These are phyloP conservation scores for Trichoderma breve DNA, from an alignment of 2,329 filamentous ascomycete genomes.

Conservation along the genomic window DNA sequence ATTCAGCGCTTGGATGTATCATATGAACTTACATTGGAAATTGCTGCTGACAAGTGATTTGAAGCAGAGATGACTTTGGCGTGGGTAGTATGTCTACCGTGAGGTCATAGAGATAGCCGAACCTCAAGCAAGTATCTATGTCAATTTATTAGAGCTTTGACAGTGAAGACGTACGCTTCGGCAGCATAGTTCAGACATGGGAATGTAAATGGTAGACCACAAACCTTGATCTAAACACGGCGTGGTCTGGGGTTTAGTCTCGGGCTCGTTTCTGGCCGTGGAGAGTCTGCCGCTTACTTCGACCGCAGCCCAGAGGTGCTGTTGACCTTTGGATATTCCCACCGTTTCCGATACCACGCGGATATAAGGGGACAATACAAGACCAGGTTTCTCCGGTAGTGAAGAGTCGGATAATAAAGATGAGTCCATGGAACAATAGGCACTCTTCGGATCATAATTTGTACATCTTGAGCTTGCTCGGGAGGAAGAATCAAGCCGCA, in stretches of 20 bases:
- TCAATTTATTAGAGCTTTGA: not conserved
- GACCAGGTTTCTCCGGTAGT: not conserved
- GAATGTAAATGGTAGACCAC: not conserved
- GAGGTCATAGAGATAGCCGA: slow-evolving; percentile 51
- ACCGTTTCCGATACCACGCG: slow-evolving; percentile 43
- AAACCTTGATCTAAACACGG: not conserved
- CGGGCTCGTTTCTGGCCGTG: slow-evolving; percentile 17
- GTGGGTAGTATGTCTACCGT: slow-evolving; percentile 46
- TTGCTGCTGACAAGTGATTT: slow-evolving; percentile 46
- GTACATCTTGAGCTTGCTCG: slow-evolving; percentile 11
- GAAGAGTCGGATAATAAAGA: not conserved
- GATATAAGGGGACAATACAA: slow-evolving; percentile 43
- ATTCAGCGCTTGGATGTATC: not conserved
- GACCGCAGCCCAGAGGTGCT: slow-evolving; percentile 48
- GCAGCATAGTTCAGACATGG: not conserved
- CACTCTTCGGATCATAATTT: not conserved
- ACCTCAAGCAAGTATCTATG: slow-evolving; percentile 37
- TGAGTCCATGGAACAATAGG: not conserved
- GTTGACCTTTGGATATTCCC: slow-evolving; percentile 33
- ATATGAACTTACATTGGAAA: slow-evolving; percentile 40
- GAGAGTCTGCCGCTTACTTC: slow-evolving; percentile 45
- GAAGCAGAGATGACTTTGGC: slow-evolving; percentile 41
- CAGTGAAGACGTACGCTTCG: not conserved
- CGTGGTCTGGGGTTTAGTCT: not conserved
- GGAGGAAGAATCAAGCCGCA: not conserved